phyloP scores from a whole-genome alignment of 2,329 filamentous ascomycete species.

The Lachnellula subtilissima region DNA sequence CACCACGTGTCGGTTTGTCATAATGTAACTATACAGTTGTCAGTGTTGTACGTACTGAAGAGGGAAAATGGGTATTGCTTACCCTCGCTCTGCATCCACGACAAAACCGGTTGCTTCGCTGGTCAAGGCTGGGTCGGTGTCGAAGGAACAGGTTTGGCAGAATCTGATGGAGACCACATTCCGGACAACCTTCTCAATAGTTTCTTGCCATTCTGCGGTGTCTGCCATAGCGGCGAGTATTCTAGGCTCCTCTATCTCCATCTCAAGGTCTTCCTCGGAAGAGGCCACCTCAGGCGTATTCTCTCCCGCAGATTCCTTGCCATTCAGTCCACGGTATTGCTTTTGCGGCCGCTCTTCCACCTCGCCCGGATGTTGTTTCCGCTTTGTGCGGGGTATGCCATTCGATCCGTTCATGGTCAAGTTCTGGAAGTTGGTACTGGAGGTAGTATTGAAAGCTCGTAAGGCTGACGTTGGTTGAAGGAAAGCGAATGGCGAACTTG shows the following conservation, averaged over 20 bases:
- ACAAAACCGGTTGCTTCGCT: slow-evolving; percentile 98
- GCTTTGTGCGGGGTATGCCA: slow-evolving; percentile 27
- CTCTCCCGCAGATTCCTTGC: slow-evolving; percentile 31
- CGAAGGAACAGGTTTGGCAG: slow-evolving; percentile 95
- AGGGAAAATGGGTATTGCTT: neutral
- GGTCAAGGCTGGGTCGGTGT: slow-evolving; percentile 89
- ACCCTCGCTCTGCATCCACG: slow-evolving; percentile 86
- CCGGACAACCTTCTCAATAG: slow-evolving; percentile 87
- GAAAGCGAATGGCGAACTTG: neutral
- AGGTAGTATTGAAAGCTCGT: neutral
- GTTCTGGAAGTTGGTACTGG: slow-evolving; percentile 2
- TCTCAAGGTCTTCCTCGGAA: slow-evolving; percentile 30
- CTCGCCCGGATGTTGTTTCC: slow-evolving; percentile 29
- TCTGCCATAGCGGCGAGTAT: slow-evolving; percentile 40
- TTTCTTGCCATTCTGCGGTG: slow-evolving; percentile 88
- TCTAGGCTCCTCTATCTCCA: slow-evolving; percentile 34
- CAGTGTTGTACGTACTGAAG: slow-evolving; percentile 15
- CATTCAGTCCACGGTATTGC: slow-evolving; percentile 30
- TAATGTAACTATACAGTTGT: slow-evolving; percentile 55
- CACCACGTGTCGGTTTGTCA: slow-evolving; percentile 90
- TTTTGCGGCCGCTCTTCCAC: slow-evolving; percentile 30
- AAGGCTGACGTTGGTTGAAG: neutral
- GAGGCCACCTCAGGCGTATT: slow-evolving; percentile 30
- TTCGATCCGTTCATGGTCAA: slow-evolving; percentile 28
- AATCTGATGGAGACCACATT: slow-evolving; percentile 99